These are phyloP conservation scores for Penicillium samsonianum DNA, from an alignment of 495 filamentous ascomycete species.

Conservation along the genomic window DNA sequence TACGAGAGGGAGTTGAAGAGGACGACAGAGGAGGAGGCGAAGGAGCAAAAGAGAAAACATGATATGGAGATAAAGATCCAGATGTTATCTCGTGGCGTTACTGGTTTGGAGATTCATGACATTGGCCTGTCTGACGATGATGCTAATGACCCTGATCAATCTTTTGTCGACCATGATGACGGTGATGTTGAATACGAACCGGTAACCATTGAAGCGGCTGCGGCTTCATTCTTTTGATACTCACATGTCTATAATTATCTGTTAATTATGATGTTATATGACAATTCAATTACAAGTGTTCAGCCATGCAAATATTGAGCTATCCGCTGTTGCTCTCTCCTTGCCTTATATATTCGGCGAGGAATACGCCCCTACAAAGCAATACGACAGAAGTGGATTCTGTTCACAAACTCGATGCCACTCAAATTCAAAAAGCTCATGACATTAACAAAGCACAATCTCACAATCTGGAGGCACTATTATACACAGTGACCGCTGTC, in stretches of 20 bases:
- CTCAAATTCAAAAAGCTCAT: not conserved
- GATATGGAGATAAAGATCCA: slow-evolving; percentile 3
- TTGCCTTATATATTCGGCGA: not conserved
- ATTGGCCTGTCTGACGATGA: not conserved
- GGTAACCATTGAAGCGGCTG: slow-evolving; percentile 3
- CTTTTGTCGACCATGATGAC: not conserved
- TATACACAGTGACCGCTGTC: not conserved
- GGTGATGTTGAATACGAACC: not conserved
- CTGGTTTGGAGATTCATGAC: not conserved
- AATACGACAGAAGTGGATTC: not conserved
- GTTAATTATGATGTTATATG: not conserved
- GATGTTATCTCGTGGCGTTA: not conserved
- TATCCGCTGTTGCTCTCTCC: not conserved
- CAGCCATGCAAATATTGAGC: not conserved
- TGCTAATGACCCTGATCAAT: not conserved
- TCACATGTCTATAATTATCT: not conserved
- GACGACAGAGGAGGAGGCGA: slow-evolving; percentile 9
- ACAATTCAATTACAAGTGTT: not conserved
- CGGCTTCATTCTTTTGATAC: slow-evolving; percentile 1
- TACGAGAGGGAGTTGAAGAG: slow-evolving; percentile 16
- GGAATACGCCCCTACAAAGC: not conserved
- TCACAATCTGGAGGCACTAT: not conserved
- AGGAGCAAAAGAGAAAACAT: slow-evolving; percentile 1
- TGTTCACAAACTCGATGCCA: not conserved
- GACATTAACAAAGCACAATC: not conserved